These are phyloP conservation scores for Aspergillus sclerotioniger DNA, from an alignment of 495 filamentous ascomycete species.

Conservation along the genomic window DNA sequence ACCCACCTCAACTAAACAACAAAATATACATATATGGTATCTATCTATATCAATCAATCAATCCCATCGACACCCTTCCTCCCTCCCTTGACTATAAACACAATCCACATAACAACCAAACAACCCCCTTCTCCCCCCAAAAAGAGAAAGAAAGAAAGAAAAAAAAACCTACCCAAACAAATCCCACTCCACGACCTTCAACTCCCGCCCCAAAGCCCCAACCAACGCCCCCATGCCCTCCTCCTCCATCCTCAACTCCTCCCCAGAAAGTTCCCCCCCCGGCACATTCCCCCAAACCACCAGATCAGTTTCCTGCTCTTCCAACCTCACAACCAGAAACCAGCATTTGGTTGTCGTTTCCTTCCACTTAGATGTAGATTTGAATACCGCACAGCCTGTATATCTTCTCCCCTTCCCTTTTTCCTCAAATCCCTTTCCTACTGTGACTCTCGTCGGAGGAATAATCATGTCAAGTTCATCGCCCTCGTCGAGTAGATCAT, in stretches of 20 bases:
- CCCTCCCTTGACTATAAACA: neutral
- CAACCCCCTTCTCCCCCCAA: neutral
- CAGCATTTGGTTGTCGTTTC: slow-evolving; percentile 28
- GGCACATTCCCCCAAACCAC: slow-evolving; percentile 88
- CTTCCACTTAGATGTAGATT: slow-evolving; percentile 7
- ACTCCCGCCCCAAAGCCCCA: slow-evolving; percentile 60
- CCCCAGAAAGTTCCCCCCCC: slow-evolving; percentile 63
- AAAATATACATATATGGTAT: too few relatives aligned
- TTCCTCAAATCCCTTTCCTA: too few relatives aligned
- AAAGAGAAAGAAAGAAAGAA: neutral
- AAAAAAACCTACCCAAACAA: slow-evolving; percentile 58
- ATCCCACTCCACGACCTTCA: slow-evolving; percentile 80
- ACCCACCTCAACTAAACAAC: too few relatives aligned
- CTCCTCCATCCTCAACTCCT: slow-evolving; percentile 51
- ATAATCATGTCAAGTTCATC: slow-evolving; percentile 57
- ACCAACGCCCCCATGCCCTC: slow-evolving; percentile 62
- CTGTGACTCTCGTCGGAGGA: slow-evolving; percentile 27
- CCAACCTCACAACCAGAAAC: slow-evolving; percentile 65
- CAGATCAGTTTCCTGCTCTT: slow-evolving; percentile 76
- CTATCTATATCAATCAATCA: neutral
- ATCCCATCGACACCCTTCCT: neutral
- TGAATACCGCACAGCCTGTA: slow-evolving; percentile 32
- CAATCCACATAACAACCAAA: too few relatives aligned
- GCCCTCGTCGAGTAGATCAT: slow-evolving; percentile 68
- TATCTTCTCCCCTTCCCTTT: slow-evolving; percentile 31